Evolutionary conservation across 495 filamentous ascomycete genomes (phyloP).

Genomic region (Hypomontagnella submonticulosa): DNA sequence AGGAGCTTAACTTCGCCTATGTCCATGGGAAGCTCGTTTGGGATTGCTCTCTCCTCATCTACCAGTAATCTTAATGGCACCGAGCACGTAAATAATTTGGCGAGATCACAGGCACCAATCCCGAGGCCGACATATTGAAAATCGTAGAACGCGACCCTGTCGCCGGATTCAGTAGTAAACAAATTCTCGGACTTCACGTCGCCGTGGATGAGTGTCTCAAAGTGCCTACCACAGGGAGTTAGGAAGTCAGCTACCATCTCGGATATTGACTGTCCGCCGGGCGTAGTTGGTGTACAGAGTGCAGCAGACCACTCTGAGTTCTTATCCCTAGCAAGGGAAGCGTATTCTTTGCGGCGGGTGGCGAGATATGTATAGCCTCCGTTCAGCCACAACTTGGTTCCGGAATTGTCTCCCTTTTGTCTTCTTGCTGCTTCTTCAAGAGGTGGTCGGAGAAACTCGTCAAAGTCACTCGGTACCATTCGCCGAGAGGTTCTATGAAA

Average conservation of each 20-base stretch:
- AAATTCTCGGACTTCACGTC: constrained; percentile 60
- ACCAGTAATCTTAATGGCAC: constrained; percentile 43
- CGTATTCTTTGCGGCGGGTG: constrained; percentile 54
- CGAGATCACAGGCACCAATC: constrained; percentile 58
- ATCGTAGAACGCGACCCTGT: constrained; percentile 58
- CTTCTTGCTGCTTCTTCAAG: constrained; percentile 47
- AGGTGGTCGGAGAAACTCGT: constrained; percentile 47
- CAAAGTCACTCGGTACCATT: constrained; percentile 15
- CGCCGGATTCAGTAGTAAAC: constrained; percentile 44
- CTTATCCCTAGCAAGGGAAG: constrained; percentile 36
- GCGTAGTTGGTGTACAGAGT: constrained; percentile 34
- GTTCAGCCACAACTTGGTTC: constrained; percentile 53
- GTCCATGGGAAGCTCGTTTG: constrained; percentile 41
- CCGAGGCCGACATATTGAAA: constrained; percentile 61
- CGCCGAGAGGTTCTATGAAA: constrained; percentile 56
- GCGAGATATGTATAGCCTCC: constrained; percentile 62
- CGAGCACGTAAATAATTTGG: constrained; percentile 57
- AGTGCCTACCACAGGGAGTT: constrained; percentile 42
- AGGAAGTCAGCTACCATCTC: constrained; percentile 48
- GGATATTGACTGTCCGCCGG: constrained; percentile 33
- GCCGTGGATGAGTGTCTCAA: constrained; percentile 58
- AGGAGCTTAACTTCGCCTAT: constrained; percentile 51
- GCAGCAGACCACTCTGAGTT: constrained; percentile 50
- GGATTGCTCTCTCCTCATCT: constrained; percentile 23
- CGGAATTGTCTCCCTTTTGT: constrained; percentile 8